Evolutionary conservation across 2,329 filamentous ascomycete genomes (phyloP), one percentile per base, ranked within the genome.

Genomic region (Beauveria bassiana): DNA sequence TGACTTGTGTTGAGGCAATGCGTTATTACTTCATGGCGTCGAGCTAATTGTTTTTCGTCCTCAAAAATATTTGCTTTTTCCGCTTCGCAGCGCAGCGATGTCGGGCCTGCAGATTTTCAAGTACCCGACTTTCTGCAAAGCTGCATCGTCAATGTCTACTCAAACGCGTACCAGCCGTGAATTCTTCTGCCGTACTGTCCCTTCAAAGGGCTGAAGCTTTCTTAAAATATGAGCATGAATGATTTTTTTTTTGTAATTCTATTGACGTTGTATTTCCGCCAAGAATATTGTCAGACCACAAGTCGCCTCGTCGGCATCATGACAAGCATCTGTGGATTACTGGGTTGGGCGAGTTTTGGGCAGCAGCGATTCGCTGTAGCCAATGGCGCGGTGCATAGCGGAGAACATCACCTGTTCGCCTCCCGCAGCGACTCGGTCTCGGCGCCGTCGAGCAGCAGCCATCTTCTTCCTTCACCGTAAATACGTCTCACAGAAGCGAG

Each of bases 301-400:
- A 14, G 12, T n/a, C 16, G 24, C 3, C 22, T 38, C 24, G 28
- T 20, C 12, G n/a, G 38, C 42, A 22, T 28, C 10, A 47, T 57
- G 45, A 58, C 45, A 26, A 42, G 55, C 55, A 28, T 50, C 22
- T 12, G 9, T 34, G 24, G 3, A 34, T 38, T 40, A 9, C 20
- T 40, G 55, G 26, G 20, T 58, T 59, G 57, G 47, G 49, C 57
- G 47, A 40, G n/a, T 43, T 52, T 59, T 24, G 57, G 57, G 57
- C 57, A 52, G 14, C 57, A 59, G 38, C 47, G 47, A 51, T 20
- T 50, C n/a, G 55, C 16, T 26, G 45, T 47, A 34, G 45, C 55
- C 55, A 58, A 58, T 58, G 55, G 40, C 55, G 55, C 43, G 49
- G 55, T 45, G 7, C 45, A 20, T n/a, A 45, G 55, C 55, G 55